A percentile compares a stretch with the other conserved stretches of the same genome.
These are phyloP conservation scores for Fraxinus greggii DNA, from an alignment of 305 asterid species.

Conservation along the genomic window DNA sequence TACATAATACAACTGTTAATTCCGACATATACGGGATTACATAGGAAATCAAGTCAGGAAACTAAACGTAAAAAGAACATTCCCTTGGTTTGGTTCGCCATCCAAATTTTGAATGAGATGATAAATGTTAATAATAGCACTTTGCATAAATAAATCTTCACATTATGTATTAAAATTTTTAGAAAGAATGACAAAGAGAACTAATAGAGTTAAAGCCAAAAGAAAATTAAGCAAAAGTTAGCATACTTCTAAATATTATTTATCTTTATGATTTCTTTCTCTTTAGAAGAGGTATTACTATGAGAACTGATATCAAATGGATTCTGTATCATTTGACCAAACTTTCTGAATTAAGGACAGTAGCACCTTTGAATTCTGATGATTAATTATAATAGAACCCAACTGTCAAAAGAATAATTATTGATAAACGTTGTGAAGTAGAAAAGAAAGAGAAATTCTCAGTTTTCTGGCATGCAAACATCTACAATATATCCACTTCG, in stretches of 20 bases:
- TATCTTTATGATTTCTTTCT: background rate
- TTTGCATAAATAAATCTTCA: background rate
- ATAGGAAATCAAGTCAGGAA: background rate
- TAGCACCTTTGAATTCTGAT: background rate
- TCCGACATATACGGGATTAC: background rate
- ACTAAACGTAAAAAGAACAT: background rate
- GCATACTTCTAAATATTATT: background rate
- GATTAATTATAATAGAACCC: background rate
- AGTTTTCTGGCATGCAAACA: background rate
- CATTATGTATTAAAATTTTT: background rate
- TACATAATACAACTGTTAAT: background rate
- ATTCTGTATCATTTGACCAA: background rate
- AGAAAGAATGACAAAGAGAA: background rate
- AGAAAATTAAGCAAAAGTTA: background rate
- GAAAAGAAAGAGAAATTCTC: background rate
- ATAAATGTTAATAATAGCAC: background rate
- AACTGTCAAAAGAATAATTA: background rate
- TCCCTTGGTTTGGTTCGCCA: background rate
- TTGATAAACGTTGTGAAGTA: background rate
- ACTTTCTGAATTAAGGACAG: background rate
- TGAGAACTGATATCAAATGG: background rate
- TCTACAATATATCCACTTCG: background rate
- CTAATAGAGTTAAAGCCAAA: background rate
- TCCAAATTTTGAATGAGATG: background rate
- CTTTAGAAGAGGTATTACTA: background rate